Evolutionary conservation across 2,329 filamentous ascomycete species (phyloP).

Genomic region (Talaromyces marneffei): DNA sequence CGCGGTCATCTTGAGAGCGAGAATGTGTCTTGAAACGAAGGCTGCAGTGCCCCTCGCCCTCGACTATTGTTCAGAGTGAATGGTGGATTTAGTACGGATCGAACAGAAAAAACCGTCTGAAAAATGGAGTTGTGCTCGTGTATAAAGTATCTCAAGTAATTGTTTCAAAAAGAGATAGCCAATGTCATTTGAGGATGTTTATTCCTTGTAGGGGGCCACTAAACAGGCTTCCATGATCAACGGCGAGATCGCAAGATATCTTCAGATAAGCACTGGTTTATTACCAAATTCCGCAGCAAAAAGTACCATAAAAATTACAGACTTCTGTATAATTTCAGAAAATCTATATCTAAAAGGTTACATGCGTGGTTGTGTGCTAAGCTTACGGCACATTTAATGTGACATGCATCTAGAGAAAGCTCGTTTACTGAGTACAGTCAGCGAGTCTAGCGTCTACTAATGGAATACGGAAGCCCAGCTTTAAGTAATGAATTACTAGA

Average conservation of each 20-base stretch:
- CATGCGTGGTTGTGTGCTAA: background rate
- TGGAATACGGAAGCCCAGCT: background rate
- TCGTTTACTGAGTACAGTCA: background rate
- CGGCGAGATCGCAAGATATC: background rate
- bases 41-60: background rate
- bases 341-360: background rate
- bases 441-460: background rate
- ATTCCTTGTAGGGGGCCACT: background rate
- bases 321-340: background rate
- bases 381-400: background rate
- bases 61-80: slow-evolving; percentile 34
- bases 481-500: no score
- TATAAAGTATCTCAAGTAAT: background rate
- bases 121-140: background rate
- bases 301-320: background rate
- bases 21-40: background rate
- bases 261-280: background rate
- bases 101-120: background rate
- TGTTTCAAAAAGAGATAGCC: background rate
- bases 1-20: background rate
- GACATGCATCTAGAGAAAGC: background rate
- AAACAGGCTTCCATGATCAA: no score
- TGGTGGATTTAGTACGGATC: background rate
- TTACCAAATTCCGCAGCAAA: background rate
- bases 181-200: background rate